phyloP scores from a whole-genome alignment of 805 yeast species.

The Candida endomychidarum region DNA sequence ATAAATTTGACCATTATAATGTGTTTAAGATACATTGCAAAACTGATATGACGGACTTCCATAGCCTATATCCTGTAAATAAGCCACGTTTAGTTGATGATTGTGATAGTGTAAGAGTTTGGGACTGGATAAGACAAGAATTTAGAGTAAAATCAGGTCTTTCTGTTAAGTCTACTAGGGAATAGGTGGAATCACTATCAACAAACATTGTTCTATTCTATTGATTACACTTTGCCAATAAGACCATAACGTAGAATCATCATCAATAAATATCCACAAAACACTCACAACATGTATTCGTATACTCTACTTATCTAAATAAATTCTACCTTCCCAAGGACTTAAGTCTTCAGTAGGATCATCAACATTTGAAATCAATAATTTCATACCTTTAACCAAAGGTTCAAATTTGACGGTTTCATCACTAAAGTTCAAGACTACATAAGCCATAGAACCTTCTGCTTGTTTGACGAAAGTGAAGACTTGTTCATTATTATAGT shows the following conservation, averaged over 20 bases:
- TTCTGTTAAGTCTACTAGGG: too few species aligned
- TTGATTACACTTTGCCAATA: too few species aligned
- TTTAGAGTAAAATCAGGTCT: too few species aligned
- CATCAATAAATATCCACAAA: too few species aligned
- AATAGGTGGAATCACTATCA: too few species aligned
- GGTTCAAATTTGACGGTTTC: constrained; percentile 31
- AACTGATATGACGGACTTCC: constrained; percentile 17
- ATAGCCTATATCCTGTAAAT: constrained; percentile 20
- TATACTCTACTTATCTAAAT: constrained; percentile 13
- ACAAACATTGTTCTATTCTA: too few species aligned
- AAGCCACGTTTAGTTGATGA: constrained; percentile 26
- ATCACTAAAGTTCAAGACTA: constrained; percentile 44
- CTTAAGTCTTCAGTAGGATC: constrained; percentile 23
- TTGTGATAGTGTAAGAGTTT: constrained; percentile 28
- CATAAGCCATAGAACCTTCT: constrained; percentile 28
- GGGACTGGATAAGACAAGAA: constrained; percentile 42
- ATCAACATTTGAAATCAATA: constrained; percentile 34
- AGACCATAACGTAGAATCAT: too few species aligned
- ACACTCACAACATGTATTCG: too few species aligned
- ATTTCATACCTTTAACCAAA: constrained; percentile 26
- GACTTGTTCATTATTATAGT: constrained; percentile 39
- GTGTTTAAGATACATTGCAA: constrained; percentile 27
- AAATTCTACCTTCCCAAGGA: constrained; percentile 49
- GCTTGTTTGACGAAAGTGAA: constrained; percentile 43
- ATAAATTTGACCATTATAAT: constrained; percentile 24